Base-by-base conservation (phyloP, 257 asterid genomes). In the Marsdenia floribunda region DNA sequence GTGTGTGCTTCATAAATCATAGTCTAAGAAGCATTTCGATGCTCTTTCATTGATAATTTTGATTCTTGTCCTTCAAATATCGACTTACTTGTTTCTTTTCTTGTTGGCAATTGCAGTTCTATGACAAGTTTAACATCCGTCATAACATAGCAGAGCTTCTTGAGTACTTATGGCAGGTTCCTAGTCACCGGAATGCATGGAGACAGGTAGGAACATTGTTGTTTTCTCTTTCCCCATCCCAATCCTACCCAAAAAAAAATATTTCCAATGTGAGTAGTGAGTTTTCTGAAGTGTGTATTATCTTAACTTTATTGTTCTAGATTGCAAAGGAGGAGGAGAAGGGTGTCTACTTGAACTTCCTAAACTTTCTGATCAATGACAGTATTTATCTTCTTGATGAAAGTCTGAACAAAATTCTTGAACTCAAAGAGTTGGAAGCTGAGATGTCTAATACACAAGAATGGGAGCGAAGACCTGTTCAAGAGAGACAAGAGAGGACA, bases 111-210 rank as follows among this genome's bases (percentile, higher is more conserved):
- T 22, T 75, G 79, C 92, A 95, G 99, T 95, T 95, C 86, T 95
- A 95, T 84, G 99, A 95, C 92, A 95, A 95, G 87, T 95, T 95
- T 67, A 95, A 92, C 81, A 95, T 95, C 80, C 99, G 98, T 58
- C 99, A 95, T 85, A 95, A 92, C 86, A 95, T 95, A 75, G 98
- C 99, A 73, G 98, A 92, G 83, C 98, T 95, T 73, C 91, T 95
- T 68, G 99, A 95, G 83, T 95, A 90, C 80, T 82, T 95, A 44
- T 95, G 99, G 99, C 92, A 95, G 83, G 99, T 95, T 76, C 99
- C 98, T 55, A 92, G 96, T 82, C 99, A 95, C 84, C 92, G 94
- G 75, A 92, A 92, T 84, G 96, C 92, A 75, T 95, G 99, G 99
- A 88, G 86, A 89, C 94, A 83, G 97, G 99, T 95, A 66, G 80